Evolutionary conservation across 1,284 basidiomycete species (phyloP).

Genomic region (Rhodofomes roseus): DNA sequence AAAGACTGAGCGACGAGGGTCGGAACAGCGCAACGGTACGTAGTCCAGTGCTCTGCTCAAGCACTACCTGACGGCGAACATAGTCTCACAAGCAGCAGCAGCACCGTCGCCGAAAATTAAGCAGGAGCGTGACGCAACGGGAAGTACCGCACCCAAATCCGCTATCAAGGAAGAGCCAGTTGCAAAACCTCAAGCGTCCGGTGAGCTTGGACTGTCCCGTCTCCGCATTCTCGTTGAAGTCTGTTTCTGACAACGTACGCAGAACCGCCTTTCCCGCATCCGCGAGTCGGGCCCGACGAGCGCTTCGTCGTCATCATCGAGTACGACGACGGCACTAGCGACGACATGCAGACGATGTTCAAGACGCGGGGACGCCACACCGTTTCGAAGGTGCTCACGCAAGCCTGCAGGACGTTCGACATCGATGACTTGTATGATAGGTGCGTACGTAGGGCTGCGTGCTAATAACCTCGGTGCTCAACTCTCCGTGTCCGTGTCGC

Average conservation of each 20-base stretch:
- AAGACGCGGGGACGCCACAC: conserved; percentile 26
- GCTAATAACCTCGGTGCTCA: not conserved
- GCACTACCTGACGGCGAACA: no score
- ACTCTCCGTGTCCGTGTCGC: no score
- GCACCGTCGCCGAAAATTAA: not conserved
- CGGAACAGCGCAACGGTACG: not conserved
- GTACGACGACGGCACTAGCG: conserved; percentile 15
- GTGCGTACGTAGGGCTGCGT: conserved; percentile 7
- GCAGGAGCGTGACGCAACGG: not conserved
- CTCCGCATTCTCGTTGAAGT: not conserved
- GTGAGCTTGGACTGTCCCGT: not conserved
- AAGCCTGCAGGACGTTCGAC: conserved; percentile 25
- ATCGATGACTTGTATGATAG: conserved; percentile 18
- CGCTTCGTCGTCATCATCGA: conserved; percentile 23
- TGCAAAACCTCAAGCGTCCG: not conserved
- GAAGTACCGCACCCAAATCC: not conserved
- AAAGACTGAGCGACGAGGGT: not conserved
- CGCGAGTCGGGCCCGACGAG: conserved; percentile 12
- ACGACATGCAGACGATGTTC: conserved; percentile 14
- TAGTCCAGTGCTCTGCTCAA: not conserved
- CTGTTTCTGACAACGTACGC: not conserved
- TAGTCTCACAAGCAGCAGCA: not conserved
- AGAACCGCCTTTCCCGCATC: not conserved
- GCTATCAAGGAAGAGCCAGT: not conserved
- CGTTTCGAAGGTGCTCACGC: conserved; percentile 25